Base-by-base conservation (phyloP, 2,329 filamentous ascomycete species). In the Aaosphaeria arxii region DNA sequence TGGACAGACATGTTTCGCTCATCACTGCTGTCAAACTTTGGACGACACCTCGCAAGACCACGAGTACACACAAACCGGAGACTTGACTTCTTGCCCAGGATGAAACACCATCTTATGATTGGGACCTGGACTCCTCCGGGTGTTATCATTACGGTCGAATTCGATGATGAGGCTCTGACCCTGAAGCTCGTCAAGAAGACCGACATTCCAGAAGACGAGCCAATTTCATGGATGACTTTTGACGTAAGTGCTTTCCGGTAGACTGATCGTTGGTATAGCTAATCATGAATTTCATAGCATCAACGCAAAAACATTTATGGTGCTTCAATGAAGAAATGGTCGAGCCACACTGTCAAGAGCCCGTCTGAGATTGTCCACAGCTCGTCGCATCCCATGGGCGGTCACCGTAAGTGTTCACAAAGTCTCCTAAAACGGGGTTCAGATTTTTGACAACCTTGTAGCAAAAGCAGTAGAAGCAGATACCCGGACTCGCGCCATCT, bases 201-300 rank as follows among this genome's bases (percentile, higher is more conserved):
- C 1, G 83, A 85, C 49, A 94, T 95, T 48, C 86, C 89, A 4
- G 73, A 87, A 45, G 87, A 92, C 55, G 89, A 95, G 72, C 88
- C 90, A 6, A 94, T 95, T 57, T 95, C 89, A 50, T 95, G 90
- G 90, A 92, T 95, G 87, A 86, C 89, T 11, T 92, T 95, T 63
- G 87, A 89, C 69, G 88, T 90, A 76, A 73, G 86, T 51, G 31
- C 30, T n/a, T n/a, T 24, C 11, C 17, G 3, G 11, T 41, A 11
- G 9, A 4, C 4, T 24, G 3, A 28, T 3, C 9, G 9, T 11
- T 9, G 17, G 17, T 24, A 24, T 24, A 48, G 41, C 53, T 43
- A 51, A 59, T 61, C 43, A 62, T 43, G 30, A 45, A 32, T 5
- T 30, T 44, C 29, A 6, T 13, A 48, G 86, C 89, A 95, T 72